phyloP scores from a whole-genome alignment of 768 basidiomycete genomes.

The Termitomyces sp. region DNA sequence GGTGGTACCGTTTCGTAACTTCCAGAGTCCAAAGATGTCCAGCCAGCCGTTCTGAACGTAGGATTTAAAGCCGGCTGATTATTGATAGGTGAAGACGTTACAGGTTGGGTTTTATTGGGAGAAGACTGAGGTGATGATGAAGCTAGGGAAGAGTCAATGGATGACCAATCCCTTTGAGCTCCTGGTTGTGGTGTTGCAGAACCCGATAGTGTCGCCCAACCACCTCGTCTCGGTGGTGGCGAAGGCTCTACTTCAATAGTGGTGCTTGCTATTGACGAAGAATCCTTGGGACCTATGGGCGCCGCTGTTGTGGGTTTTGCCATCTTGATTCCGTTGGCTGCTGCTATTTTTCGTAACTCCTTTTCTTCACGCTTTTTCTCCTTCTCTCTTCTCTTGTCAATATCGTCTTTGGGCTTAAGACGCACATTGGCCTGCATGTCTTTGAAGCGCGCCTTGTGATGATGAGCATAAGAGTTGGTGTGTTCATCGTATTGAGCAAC shows the following conservation, averaged over 20 bases:
- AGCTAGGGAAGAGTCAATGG: slow-evolving; percentile 29
- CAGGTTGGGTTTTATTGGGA: slow-evolving; percentile 6
- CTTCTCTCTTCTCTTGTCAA: slow-evolving; percentile 79
- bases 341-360: slow-evolving; percentile 79
- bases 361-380: slow-evolving; percentile 84
- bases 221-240: slow-evolving; percentile 37
- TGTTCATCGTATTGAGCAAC: slow-evolving; percentile 89
- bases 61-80: slow-evolving; percentile 29
- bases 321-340: slow-evolving; percentile 77
- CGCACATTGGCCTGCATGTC: slow-evolving; percentile 80
- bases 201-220: slow-evolving; percentile 43
- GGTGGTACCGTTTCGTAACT: slow-evolving; percentile 25
- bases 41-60: slow-evolving; percentile 59
- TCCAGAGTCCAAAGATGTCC: slow-evolving; percentile 61
- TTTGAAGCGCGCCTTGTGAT: slow-evolving; percentile 77
- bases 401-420: slow-evolving; percentile 60
- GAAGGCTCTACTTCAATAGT: slow-evolving; percentile 23
- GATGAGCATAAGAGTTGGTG: slow-evolving; percentile 85
- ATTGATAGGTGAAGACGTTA: neutral
- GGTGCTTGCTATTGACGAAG: slow-evolving; percentile 19
- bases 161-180: slow-evolving; percentile 45
- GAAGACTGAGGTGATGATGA: slow-evolving; percentile 10
- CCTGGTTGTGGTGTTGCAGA: slow-evolving; percentile 15
- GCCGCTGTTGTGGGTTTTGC: slow-evolving; percentile 31
- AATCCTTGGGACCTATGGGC: slow-evolving; percentile 13